These are phyloP conservation scores for Phytophthora pseudosyringae DNA, from an alignment of 352 stramenopile species.

Conservation along the genomic window DNA sequence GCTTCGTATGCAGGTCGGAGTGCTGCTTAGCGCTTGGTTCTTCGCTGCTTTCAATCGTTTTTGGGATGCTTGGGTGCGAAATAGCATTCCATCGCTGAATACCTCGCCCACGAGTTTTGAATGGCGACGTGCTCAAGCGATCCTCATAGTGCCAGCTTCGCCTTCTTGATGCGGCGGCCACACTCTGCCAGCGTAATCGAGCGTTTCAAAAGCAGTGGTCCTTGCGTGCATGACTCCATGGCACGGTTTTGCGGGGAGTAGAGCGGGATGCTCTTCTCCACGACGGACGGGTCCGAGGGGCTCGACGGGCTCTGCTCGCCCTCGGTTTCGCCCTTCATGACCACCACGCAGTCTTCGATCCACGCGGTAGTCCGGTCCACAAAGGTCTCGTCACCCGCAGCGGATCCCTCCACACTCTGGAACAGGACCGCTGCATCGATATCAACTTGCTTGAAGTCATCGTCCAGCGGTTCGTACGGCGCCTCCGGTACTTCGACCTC, in stretches of 20 bases:
- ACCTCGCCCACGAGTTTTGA: neutral
- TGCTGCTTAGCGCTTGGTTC: constrained; percentile 15
- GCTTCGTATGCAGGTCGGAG: constrained; percentile 27
- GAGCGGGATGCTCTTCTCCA: constrained; percentile 26
- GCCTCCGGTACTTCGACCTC: constrained; percentile 12
- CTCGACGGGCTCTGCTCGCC: constrained; percentile 21
- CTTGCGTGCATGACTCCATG: constrained; percentile 20
- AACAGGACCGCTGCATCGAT: constrained; percentile 32
- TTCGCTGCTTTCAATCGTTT: constrained; percentile 22
- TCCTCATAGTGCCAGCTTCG: constrained; percentile 31
- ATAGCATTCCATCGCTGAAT: constrained; percentile 20
- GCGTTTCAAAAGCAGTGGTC: constrained; percentile 29
- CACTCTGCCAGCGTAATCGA: constrained; percentile 29
- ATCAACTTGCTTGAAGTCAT: constrained; percentile 27
- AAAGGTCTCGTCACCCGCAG: constrained; percentile 20
- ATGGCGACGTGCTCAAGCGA: constrained; percentile 2
- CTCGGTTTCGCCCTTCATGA: constrained; percentile 12
- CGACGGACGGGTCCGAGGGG: constrained; percentile 21
- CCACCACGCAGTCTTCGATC: constrained; percentile 31
- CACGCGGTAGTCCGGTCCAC: constrained; percentile 29
- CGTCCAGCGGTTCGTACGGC: constrained; percentile 8
- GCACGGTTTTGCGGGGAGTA: constrained; percentile 21
- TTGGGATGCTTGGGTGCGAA: constrained; percentile 13
- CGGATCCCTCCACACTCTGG: constrained; percentile 14
- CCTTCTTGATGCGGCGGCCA: constrained; percentile 24